A percentile compares a stretch with the other conserved stretches of the same genome.
These are phyloP conservation scores for Starmerella kuoi DNA, from an alignment of 805 yeast genomes.

Conservation along the genomic window DNA sequence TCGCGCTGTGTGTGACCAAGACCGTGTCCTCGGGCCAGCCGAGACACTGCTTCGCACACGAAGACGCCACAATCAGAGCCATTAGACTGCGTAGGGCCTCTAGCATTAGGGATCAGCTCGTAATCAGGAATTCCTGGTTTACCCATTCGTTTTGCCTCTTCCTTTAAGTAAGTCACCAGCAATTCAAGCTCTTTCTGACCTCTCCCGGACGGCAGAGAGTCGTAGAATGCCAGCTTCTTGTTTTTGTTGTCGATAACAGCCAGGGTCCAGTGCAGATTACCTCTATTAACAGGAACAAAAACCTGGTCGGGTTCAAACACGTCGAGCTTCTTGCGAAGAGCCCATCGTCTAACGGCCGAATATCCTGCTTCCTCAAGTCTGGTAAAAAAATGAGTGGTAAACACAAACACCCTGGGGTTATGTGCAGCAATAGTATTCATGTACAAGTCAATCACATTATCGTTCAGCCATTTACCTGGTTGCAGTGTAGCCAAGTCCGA, in stretches of 20 bases:
- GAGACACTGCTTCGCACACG: slow-evolving; percentile 64
- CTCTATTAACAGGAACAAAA: slow-evolving; percentile 74
- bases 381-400: slow-evolving; percentile 81
- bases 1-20: slow-evolving; percentile 53
- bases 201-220: slow-evolving; percentile 45
- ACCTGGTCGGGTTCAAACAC: slow-evolving; percentile 53
- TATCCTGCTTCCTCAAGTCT: slow-evolving; percentile 63
- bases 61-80: slow-evolving; percentile 95
- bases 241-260: slow-evolving; percentile 58
- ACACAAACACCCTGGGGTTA: slow-evolving; percentile 44
- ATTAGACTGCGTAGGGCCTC: slow-evolving; percentile 77
- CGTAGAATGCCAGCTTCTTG: slow-evolving; percentile 55
- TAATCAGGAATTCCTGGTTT: slow-evolving; percentile 27
- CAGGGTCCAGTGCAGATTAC: slow-evolving; percentile 83
- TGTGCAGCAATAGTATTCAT: slow-evolving; percentile 37
- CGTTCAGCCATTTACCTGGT: slow-evolving; percentile 77
- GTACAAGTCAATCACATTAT: slow-evolving; percentile 76
- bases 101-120: slow-evolving; percentile 19
- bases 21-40: slow-evolving; percentile 39
- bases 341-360: slow-evolving; percentile 71
- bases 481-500: slow-evolving; percentile 61
- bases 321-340: slow-evolving; percentile 58
- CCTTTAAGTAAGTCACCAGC: slow-evolving; percentile 48
- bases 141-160: slow-evolving; percentile 47
- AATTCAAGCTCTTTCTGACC: slow-evolving; percentile 30